A percentile compares a stretch with the other conserved stretches of the same genome.
Evolutionary conservation across 805 yeast species (phyloP).

Genomic region (Ogataea kodamae): DNA sequence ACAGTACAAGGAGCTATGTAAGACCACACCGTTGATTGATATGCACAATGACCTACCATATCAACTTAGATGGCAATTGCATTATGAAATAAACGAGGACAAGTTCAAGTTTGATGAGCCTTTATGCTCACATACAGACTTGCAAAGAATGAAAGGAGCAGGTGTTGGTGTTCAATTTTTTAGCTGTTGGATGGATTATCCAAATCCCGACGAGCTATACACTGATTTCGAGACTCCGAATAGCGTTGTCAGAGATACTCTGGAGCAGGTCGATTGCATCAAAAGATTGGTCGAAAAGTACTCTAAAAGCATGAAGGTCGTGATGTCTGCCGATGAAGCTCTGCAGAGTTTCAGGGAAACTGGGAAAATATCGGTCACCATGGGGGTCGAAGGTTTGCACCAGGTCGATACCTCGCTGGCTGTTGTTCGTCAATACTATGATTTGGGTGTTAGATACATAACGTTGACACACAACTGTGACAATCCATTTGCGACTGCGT

Average conservation of each 20-base stretch:
- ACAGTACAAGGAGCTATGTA: slow-evolving; percentile 19
- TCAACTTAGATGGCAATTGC: slow-evolving; percentile 41
- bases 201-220: slow-evolving; percentile 36
- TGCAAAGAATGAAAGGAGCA: slow-evolving; percentile 41
- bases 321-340: slow-evolving; percentile 41
- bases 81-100: slow-evolving; percentile 37
- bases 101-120: slow-evolving; percentile 39
- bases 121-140: slow-evolving; percentile 44
- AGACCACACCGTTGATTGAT: slow-evolving; percentile 41
- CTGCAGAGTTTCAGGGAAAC: slow-evolving; percentile 29
- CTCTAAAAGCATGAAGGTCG: slow-evolving; percentile 38
- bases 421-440: slow-evolving; percentile 46
- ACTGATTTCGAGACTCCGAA: slow-evolving; percentile 44
- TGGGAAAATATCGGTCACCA: slow-evolving; percentile 40
- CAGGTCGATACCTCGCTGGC: slow-evolving; percentile 49
- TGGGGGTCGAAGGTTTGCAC: slow-evolving; percentile 55
- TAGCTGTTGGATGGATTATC: slow-evolving; percentile 47
- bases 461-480: slow-evolving; percentile 56
- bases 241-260: slow-evolving; percentile 47
- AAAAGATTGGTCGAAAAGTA: slow-evolving; percentile 42
- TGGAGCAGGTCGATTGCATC: slow-evolving; percentile 52
- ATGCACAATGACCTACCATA: slow-evolving; percentile 55
- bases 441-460: slow-evolving; percentile 50
- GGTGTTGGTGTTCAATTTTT: slow-evolving; percentile 49
- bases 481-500: slow-evolving; percentile 56